Conservation (phyloP, 306 rosid species). For the Trichosanthes truncata region DNA sequence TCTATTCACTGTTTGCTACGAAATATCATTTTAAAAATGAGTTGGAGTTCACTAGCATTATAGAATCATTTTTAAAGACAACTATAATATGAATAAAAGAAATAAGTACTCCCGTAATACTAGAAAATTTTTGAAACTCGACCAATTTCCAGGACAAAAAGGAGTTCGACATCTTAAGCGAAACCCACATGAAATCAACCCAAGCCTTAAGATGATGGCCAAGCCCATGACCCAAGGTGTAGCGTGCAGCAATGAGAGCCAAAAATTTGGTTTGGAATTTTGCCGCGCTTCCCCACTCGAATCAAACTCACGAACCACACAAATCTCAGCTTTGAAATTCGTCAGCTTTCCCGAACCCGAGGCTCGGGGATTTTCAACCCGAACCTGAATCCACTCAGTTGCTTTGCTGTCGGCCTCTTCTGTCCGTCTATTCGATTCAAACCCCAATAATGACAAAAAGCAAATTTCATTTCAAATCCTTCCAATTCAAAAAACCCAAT, state of each 20-base stretch:
- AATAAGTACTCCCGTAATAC: too few species aligned
- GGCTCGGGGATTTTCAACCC: slow-evolving; percentile 12
- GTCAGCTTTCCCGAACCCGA: slow-evolving; percentile 24
- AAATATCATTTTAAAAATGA: too few species aligned
- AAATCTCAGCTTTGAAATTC: slow-evolving; percentile 28
- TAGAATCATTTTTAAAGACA: too few species aligned
- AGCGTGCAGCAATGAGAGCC: not conserved
- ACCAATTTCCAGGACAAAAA: too few species aligned
- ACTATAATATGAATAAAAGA: too few species aligned
- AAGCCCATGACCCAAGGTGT: too few species aligned
- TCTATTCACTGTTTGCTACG: too few species aligned
- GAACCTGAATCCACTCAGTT: not conserved
- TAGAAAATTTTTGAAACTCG: too few species aligned
- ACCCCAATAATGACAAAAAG: slow-evolving; percentile 11
- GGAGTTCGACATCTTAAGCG: too few species aligned
- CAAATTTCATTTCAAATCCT: slow-evolving; percentile 4
- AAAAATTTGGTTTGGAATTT: slow-evolving; percentile 39
- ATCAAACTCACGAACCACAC: slow-evolving; percentile 14
- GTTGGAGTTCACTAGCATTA: too few species aligned
- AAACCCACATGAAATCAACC: too few species aligned
- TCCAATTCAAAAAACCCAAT: not conserved
- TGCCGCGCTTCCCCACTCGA: slow-evolving; percentile 66
- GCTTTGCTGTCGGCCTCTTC: slow-evolving; percentile 6
- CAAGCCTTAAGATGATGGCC: too few species aligned
- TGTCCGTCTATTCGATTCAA: not conserved